Evolutionary conservation across 331 rosid species (phyloP), one percentile per base, ranked within the genome.

Genomic region (Stylosanthes scabra): DNA sequence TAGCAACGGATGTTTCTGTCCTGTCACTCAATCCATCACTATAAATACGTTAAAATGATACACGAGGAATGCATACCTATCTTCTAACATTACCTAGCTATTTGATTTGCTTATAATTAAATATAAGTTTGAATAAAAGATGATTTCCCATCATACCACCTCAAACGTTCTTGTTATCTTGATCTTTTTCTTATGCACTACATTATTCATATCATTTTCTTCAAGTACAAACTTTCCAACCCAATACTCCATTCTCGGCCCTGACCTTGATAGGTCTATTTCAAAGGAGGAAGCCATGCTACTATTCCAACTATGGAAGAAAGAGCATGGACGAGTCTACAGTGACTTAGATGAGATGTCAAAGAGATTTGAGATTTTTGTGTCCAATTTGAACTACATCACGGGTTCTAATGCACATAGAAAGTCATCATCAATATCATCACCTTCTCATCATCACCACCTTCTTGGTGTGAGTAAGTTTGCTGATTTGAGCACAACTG

Each of bases 381-480:
- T 81, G 46, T 71, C 74, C 50, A 89, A 85, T 42, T 52, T 89
- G 72, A 81, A 76, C 49, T 55, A 68, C 59, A 81, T 89, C 29
- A n/a, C 52, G 8, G 83, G 81, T 59, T 65, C 49, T 59, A 87
- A 81, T 65, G 85, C 88, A 46, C 50, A 62, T 75, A 82, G 71
- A 66, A 71, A 2, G 6, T 78, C 80, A 31, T 1, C 4, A 31
- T 31, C 37, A 0, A n/a, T n/a, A n/a, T n/a, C n/a, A n/a, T n/a
- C n/a, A n/a, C 10, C 76, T 0, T 71, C 57, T 27, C 57, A 31
- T 2, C 72, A 45, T 27, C 57, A 31, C 3, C 72, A 45, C 54
- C 56, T 58, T 47, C 63, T 85, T 61, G 90, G 91, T 57, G 34
- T 84, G 44, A 90, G 80, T 78, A 58, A 76, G 50, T 90, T 90